Evolutionary conservation across 2,329 filamentous ascomycete genomes (phyloP).

Genomic region (Hypoxylon sp.): DNA sequence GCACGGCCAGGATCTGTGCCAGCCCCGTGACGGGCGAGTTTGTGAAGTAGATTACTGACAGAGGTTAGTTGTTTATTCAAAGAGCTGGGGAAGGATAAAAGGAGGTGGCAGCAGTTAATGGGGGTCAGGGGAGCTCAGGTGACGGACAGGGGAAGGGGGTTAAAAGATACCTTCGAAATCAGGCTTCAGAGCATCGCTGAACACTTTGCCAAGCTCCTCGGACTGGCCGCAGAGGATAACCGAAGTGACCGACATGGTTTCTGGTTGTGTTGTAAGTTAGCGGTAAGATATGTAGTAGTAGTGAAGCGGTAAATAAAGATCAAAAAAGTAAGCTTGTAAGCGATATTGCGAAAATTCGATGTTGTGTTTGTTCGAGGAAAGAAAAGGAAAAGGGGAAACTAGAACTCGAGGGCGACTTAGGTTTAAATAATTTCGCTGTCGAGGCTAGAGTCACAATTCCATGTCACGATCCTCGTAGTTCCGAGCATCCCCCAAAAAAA

Average conservation of each 20-base stretch:
- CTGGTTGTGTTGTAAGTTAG: background rate
- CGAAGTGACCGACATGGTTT: conserved; percentile 29
- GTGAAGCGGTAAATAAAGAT: background rate
- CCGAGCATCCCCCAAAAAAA: conserved; percentile 8
- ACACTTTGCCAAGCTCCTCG: conserved; percentile 30
- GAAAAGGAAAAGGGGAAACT: background rate
- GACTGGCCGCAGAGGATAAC: conserved; percentile 37
- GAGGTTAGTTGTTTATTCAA: background rate
- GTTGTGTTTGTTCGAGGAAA: conserved; percentile 15
- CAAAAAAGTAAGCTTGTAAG: background rate
- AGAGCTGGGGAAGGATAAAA: background rate
- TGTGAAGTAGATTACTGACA: conserved; percentile 29
- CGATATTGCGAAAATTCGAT: background rate
- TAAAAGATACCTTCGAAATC: conserved; percentile 34
- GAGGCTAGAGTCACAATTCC: background rate
- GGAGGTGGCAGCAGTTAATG: too few relatives aligned
- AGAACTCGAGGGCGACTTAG: background rate
- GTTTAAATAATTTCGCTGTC: conserved; percentile 26
- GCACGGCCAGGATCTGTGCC: conserved; percentile 21
- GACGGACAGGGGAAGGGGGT: too few relatives aligned
- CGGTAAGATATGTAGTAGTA: background rate
- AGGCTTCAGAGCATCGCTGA: conserved; percentile 34
- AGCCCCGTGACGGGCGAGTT: conserved; percentile 21
- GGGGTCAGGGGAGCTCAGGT: too few relatives aligned
- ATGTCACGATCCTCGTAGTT: conserved; percentile 6